Evolutionary conservation across 2,329 filamentous ascomycete genomes (phyloP), one percentile per base, ranked within the genome.

Genomic region (Lojkania enalia): DNA sequence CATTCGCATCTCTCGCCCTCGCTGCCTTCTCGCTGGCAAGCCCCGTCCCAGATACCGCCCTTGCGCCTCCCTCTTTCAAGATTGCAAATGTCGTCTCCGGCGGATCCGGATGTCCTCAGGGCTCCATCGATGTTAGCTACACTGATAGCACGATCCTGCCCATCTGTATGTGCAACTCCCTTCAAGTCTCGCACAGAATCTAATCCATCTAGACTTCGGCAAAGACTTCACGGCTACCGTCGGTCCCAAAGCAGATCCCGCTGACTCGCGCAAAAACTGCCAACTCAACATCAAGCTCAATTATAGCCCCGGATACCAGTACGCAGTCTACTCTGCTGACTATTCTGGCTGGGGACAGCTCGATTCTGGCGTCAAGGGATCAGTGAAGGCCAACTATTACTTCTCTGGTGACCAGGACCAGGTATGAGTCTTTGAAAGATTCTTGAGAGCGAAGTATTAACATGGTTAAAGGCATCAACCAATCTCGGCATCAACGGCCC

Each of bases 401-500:
- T 67, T 71, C 52, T 66, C 65, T 1, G 67, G 67, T 2, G 35
- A 61, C 27, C 48, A 46, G n/a, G 54, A 54, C 11, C 59, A 68
- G 52, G 62, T 62, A 46, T 20, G 52, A 39, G 20, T 37, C n/a
- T 23, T n/a, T n/a, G n/a, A n/a, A n/a, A n/a, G n/a, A n/a, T n/a
- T n/a, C n/a, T n/a, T n/a, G n/a, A n/a, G n/a, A n/a, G n/a, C n/a
- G n/a, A n/a, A n/a, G n/a, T n/a, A n/a, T n/a, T n/a, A n/a, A n/a
- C n/a, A n/a, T n/a, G n/a, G n/a, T n/a, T n/a, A 33, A 35, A 57
- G 56, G 21, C 44, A 6, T 54, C 58, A 4, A 41, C 54, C 2
- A 42, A 46, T 1, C 44, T 60, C 5, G 30, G 21, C 20, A 35
- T 77, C 59, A 54, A 56, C 4, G 76, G 76, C 14, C 75, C 75